Evolutionary conservation across 192 early-diverging fungal genomes (phyloP), one percentile per base, ranked within the genome.

Genomic region (Rhizoclosmatium sp.): DNA sequence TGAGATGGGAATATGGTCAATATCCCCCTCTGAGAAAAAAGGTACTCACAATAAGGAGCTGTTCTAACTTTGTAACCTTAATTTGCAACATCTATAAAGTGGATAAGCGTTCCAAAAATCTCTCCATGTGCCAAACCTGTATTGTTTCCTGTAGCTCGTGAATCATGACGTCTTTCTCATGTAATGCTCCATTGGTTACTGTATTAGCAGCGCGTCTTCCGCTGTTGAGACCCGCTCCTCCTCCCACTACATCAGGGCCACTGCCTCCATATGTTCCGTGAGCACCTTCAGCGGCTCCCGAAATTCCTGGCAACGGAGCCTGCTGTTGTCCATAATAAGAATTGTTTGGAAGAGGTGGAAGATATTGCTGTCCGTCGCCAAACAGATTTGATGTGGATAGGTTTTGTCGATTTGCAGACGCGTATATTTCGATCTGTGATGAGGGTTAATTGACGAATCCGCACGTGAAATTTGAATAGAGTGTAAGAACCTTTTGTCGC

Each of bases 261-360:
- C 31, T 31, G 42, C 51, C 73, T 45, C 44, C 60, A 71, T 23
- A 85, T 92, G 79, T 95, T 90, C 80, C 85, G 88, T 51, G 77
- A 84, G 41, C 93, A 95, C 78, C 74, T 94, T 67, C 76, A 72
- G 49, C 80, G 78, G 47, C 82, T 93, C 60, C 61, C 12, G 73
- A 41, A 44, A 64, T 59, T 19, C 31, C 47, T 14, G 49, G n/a
- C 47, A 64, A 65, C 5, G 31, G 7, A 42, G 79, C 56, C 47
- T 75, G 42, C 46, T 80, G 80, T 44, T 68, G 47, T 56, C 19
- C 10, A 9, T 9, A 31, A 31, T 31, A 31, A 0, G 31, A 31
- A 31, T 31, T 31, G 31, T 31, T 31, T 31, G 31, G 31, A 31
- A 56, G 19, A 56, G 54, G 54, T 56, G 54, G 9, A 9, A 56